Evolutionary conservation across 2,329 filamentous ascomycete species (phyloP).

Genomic region (Arachnomyces sp.): DNA sequence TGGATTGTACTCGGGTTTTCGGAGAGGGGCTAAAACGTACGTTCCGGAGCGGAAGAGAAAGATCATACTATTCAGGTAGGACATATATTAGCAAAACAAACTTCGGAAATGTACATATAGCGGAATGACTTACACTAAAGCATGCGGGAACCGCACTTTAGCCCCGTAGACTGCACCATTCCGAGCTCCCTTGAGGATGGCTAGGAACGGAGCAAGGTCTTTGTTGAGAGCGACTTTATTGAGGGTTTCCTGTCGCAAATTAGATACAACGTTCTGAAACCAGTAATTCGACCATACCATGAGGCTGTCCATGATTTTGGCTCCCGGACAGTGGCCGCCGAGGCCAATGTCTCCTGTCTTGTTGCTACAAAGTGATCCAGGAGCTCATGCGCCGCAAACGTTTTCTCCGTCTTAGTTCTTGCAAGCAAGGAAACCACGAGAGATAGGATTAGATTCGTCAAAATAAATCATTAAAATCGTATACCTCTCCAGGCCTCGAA

Average conservation of each 20-base stretch:
- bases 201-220: constrained; percentile 73
- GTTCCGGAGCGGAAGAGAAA: constrained; percentile 90
- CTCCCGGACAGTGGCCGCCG: constrained; percentile 14
- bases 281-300: constrained; percentile 17
- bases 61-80: constrained; percentile 62
- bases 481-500: background rate
- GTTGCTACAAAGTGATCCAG: no score
- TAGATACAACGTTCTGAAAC: background rate
- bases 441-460: no score
- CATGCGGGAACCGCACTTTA: constrained; percentile 97
- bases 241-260: constrained; percentile 50
- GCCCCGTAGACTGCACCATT: constrained; percentile 96
- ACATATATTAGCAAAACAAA: constrained; percentile 8
- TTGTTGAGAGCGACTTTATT: constrained; percentile 77
- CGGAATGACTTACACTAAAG: constrained; percentile 59
- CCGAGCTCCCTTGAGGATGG: constrained; percentile 83
- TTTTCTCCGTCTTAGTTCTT: no score
- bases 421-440: constrained; percentile 2
- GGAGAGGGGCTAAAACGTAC: constrained; percentile 41
- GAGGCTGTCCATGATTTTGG: constrained; percentile 27
- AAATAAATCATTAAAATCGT: background rate
- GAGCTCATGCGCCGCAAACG: no score
- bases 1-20: background rate
- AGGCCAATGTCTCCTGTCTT: background rate
- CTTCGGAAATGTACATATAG: background rate